Conservation (phyloP, 106 monocot genomes). For the Vanilla planifolia region DNA sequence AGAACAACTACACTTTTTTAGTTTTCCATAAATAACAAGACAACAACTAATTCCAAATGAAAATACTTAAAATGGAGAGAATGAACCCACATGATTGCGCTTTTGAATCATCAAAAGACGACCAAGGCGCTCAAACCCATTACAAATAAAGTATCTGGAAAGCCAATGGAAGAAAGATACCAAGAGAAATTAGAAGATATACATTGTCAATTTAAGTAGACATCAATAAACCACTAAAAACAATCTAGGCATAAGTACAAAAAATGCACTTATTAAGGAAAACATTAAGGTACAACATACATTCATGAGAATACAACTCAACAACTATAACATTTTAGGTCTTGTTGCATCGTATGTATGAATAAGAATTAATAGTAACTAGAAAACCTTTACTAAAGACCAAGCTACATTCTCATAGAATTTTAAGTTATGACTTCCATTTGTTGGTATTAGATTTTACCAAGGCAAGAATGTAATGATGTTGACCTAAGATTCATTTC, state of each 20-base stretch:
- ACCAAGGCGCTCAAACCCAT: constrained; percentile 76
- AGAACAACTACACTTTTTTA: not conserved
- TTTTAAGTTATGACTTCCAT: too few species aligned
- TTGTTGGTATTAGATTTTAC: too few species aligned
- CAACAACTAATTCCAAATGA: too few species aligned
- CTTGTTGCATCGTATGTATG: too few species aligned
- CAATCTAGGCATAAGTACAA: not conserved
- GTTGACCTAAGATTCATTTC: too few species aligned
- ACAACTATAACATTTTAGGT: too few species aligned
- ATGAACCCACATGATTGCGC: constrained; percentile 69
- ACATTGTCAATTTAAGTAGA: not conserved
- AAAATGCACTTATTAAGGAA: not conserved
- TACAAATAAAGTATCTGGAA: constrained; percentile 81
- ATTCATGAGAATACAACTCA: too few species aligned
- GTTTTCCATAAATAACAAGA: not conserved
- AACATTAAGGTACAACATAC: too few species aligned
- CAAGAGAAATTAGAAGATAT: not conserved
- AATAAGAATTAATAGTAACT: too few species aligned
- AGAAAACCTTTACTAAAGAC: too few species aligned
- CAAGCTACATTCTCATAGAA: too few species aligned
- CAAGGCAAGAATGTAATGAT: too few species aligned
- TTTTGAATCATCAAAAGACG: constrained; percentile 76
- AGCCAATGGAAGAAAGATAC: not conserved
- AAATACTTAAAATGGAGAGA: not conserved
- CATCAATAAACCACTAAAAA: constrained; percentile 2